Base-by-base conservation (phyloP, 805 yeast genomes). In the Ogataea neopini region DNA sequence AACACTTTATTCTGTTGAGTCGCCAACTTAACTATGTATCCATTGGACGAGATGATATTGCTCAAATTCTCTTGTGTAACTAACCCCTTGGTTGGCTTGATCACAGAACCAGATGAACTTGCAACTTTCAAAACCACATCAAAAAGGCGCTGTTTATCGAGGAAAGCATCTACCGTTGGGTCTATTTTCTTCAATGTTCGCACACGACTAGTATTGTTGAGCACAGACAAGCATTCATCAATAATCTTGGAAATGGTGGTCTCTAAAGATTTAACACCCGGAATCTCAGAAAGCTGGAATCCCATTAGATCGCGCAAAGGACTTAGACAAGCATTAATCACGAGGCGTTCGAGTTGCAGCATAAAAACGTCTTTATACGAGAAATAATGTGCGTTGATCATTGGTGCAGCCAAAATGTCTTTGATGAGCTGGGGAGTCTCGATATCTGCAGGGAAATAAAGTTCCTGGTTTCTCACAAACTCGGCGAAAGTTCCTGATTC, bases 281-380 rank as follows among this genome's bases (percentile, higher is more conserved):
- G 6, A 9, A 49, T 5, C 4, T 43, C 23, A 7, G 23, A 15
- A 7, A 51, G 13, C 17, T 47, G 40, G 15, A 23, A 43, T 8
- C 46, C 51, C 13, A 57, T 13, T 6, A 59, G 36, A 7, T 36
- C 43, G 4, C 40, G 43, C 2, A 61, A 14, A 3, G 66, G 57
- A 9, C 45, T 40, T 11, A 62, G 26, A 30, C 63, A 53, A 3
- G 60, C 45, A 32, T 63, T 64, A 1, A 58, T 25, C 6, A 62
- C 43, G 6, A 58, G 17, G 19, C 53, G 46, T 26, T 63, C 68
- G 1, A 61, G 15, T 36, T 58, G 60, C 2, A 52, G 17, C 26
- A 54, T 29, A 30, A 45, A 54, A 11, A 53, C 41, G 36, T 58
- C 54, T 20, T 49, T 52, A 28, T 47, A 60, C 3, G 62, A 54